Evolutionary conservation across 2,329 filamentous ascomycete species (phyloP).

Genomic region (Mycosphaerella sp.): DNA sequence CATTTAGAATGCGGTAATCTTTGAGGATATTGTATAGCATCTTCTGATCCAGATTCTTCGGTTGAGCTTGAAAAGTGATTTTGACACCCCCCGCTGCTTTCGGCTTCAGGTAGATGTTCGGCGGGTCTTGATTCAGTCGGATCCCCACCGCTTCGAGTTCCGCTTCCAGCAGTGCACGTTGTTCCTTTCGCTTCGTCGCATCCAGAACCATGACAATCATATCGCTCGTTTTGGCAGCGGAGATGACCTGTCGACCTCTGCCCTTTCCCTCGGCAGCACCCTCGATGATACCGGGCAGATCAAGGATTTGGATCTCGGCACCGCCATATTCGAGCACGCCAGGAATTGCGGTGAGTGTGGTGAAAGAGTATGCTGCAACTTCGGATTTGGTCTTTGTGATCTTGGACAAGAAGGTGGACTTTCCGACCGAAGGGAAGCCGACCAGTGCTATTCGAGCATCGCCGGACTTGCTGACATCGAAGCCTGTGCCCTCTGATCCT

Average conservation of each 20-base stretch:
- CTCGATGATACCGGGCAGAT: constrained; percentile 97
- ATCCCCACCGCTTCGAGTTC: constrained; percentile 96
- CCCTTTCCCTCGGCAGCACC: constrained; percentile 94
- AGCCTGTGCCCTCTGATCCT: constrained; percentile 72
- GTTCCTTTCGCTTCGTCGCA: constrained; percentile 92
- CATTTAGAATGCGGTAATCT: constrained; percentile 98
- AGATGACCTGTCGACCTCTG: constrained; percentile 91
- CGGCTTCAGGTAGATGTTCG: constrained; percentile 95
- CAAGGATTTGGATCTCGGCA: constrained; percentile 94
- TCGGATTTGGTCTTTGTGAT: constrained; percentile 98
- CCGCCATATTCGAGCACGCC: constrained; percentile 97
- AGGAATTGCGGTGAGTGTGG: constrained; percentile 92
- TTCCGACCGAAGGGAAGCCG: constrained; percentile 97
- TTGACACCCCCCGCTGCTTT: constrained; percentile 99
- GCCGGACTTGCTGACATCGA: constrained; percentile 85
- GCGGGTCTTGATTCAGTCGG: constrained; percentile 80
- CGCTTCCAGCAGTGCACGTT: constrained; percentile 79
- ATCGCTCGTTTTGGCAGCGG: constrained; percentile 96
- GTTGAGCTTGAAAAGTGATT: constrained; percentile 86
- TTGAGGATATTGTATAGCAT: constrained; percentile 97
- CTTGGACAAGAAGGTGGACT: constrained; percentile 97
- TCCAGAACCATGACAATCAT: constrained; percentile 95
- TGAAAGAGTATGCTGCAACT: constrained; percentile 94
- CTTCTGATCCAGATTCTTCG: constrained; percentile 90
- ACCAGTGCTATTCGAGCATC: constrained; percentile 96